These are phyloP conservation scores for Musa beccarii DNA, from an alignment of 176 grass and related monocot genomes.

Conservation along the genomic window DNA sequence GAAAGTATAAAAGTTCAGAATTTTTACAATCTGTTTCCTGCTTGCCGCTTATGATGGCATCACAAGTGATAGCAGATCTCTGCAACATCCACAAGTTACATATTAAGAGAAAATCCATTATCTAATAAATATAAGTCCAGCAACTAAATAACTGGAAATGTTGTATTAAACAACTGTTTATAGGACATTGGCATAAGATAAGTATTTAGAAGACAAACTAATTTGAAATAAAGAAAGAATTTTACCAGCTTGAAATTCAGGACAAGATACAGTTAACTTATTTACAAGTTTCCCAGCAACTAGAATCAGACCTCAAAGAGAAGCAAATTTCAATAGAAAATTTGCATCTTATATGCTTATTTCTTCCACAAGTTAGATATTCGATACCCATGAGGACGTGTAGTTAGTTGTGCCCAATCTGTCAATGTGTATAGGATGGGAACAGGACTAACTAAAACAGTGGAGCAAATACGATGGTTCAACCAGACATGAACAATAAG, in stretches of 20 bases:
- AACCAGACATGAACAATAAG: too few relatives aligned
- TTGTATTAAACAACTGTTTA: background rate
- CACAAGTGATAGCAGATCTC: background rate
- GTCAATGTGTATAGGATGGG: background rate
- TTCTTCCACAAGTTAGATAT: background rate
- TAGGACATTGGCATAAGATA: background rate
- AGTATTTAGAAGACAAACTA: background rate
- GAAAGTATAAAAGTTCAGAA: background rate
- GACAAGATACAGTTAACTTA: background rate
- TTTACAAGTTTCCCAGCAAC: background rate
- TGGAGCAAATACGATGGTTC: background rate
- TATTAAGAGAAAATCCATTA: background rate
- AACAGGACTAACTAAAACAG: background rate
- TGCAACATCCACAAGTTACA: background rate
- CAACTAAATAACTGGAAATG: background rate
- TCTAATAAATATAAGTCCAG: background rate
- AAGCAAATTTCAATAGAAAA: background rate
- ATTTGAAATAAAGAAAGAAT: background rate
- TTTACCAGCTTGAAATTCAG: background rate
- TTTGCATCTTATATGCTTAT: background rate
- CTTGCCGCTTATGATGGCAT: background rate
- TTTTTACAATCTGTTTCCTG: conserved; percentile 5
- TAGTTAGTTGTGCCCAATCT: background rate
- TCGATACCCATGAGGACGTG: background rate
- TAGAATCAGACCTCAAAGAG: background rate